Base-by-base conservation (phyloP, 305 asterid genomes). In the Plantago lanceolata region DNA sequence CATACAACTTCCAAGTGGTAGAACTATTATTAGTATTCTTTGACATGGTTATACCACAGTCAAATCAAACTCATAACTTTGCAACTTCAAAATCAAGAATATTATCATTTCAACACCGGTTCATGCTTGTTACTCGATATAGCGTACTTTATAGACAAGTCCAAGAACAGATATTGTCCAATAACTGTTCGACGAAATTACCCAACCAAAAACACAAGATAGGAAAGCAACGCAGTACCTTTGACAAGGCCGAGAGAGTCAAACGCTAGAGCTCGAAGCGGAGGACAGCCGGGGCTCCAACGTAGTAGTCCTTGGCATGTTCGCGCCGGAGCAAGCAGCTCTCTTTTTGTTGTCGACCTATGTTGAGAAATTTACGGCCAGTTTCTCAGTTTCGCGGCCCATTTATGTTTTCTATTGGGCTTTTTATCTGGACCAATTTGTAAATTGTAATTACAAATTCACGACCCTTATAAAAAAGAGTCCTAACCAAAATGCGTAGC, bases 231-330 rank as follows among this genome's bases (percentile, higher is more conserved):
- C 4, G 7, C 15, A 43, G 0, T 61, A 79, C 85, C 85, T 72
- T 80, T 80, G 67, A 75, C 77, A 35, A 80, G 79, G 61, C 85
- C 85, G 45, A 80, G 96, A 69, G 73, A 75, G 57, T 92, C 98
- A 68, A 78, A 77, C 57, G 96, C 82, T 59, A 92, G 51, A 59
- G 90, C 96, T 75, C 97, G 88, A 19, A 92, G 75, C 9, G 94
- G 80, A 60, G 98, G 96, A 76, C 95, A 89, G 48, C 93, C 95
- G 21, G 87, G 81, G 73, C 73, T 71, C 98, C 72, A 82, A 35
- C 52, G 91, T 86, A 19, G 86, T 80, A 6, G 96, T 90, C 19
- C 96, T 95, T 7, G 97, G 97, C 97, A 90, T 90, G 6, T 33
- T 52, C 15, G 1, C 15, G 45, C 15, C 16, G 45, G 45, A 15